Percentiles rank a stretch among this genome's conserved stretches.
Conservation (phyloP, 306 rosid species). For the Begonia masoniana region DNA sequence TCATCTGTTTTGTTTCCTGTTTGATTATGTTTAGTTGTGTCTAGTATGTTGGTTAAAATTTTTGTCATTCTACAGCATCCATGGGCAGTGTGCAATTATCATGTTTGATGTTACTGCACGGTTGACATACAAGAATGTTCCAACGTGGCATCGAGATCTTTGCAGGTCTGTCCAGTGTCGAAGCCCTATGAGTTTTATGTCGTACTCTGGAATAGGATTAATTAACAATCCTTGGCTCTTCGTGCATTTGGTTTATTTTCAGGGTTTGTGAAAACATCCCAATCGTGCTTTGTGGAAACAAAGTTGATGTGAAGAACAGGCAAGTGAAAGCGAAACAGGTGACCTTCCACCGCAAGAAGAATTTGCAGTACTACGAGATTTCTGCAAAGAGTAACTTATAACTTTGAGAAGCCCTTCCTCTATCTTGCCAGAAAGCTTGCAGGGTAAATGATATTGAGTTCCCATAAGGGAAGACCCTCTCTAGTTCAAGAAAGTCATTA, state of each 20-base stretch:
- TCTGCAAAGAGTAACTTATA: slow-evolving; percentile 31
- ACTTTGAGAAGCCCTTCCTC: slow-evolving; percentile 29
- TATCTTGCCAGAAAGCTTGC: slow-evolving; percentile 29
- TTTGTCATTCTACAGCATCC: slow-evolving; percentile 7
- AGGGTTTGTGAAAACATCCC: slow-evolving; percentile 30
- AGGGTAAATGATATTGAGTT: slow-evolving; percentile 9
- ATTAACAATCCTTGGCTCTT: too few species aligned
- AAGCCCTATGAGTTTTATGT: too few species aligned
- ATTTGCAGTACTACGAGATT: slow-evolving; percentile 23
- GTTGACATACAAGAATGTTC: slow-evolving; percentile 24
- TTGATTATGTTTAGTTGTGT: too few species aligned
- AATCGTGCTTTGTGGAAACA: slow-evolving; percentile 22
- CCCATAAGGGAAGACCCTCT: too few species aligned
- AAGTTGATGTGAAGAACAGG: slow-evolving; percentile 23
- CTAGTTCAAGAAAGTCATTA: too few species aligned
- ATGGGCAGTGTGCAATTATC: slow-evolving; percentile 25
- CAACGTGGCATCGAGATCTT: slow-evolving; percentile 23
- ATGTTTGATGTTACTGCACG: slow-evolving; percentile 27
- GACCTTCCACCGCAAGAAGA: slow-evolving; percentile 25
- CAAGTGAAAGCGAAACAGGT: slow-evolving; percentile 28
- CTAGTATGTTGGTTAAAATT: too few species aligned
- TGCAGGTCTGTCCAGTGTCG: slow-evolving; percentile 8
- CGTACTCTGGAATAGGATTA: too few species aligned
- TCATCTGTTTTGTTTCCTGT: too few species aligned
- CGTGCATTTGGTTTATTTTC: not conserved